Evolutionary conservation across 768 basidiomycete species (phyloP).

Genomic region (Amanita phalloides): DNA sequence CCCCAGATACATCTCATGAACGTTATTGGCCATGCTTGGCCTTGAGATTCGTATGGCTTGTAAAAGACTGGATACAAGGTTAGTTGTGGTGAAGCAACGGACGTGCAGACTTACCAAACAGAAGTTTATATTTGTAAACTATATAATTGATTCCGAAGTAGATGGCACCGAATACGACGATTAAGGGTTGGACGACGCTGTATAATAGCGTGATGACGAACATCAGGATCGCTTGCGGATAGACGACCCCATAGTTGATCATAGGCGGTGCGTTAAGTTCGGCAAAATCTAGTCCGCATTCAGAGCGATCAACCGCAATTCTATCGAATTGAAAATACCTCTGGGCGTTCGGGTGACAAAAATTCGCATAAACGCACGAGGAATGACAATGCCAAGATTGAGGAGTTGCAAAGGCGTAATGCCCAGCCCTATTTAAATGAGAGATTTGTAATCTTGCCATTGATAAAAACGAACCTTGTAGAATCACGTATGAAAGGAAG

Average conservation of each 20-base stretch:
- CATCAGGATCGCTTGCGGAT: slow-evolving; percentile 92
- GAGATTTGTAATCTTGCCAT: slow-evolving; percentile 4
- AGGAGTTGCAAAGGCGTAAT: slow-evolving; percentile 94
- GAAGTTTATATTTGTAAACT: slow-evolving; percentile 96
- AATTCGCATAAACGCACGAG: slow-evolving; percentile 60
- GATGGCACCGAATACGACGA: slow-evolving; percentile 88
- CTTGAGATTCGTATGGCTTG: slow-evolving; percentile 95
- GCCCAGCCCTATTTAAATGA: slow-evolving; percentile 50
- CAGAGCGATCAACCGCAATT: not conserved
- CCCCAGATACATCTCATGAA: slow-evolving; percentile 90
- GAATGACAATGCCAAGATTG: slow-evolving; percentile 82
- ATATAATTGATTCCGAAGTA: slow-evolving; percentile 96
- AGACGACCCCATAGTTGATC: slow-evolving; percentile 96
- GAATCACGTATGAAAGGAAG: slow-evolving; percentile 75
- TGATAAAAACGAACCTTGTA: slow-evolving; percentile 45
- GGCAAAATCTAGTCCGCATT: slow-evolving; percentile 63
- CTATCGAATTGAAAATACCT: slow-evolving; percentile 33
- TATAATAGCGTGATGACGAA: slow-evolving; percentile 94
- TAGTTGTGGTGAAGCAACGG: slow-evolving; percentile 1
- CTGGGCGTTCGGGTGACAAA: slow-evolving; percentile 85
- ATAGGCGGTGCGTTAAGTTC: slow-evolving; percentile 96
- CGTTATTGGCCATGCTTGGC: slow-evolving; percentile 96
- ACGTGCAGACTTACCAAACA: slow-evolving; percentile 60
- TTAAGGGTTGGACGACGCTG: slow-evolving; percentile 92
- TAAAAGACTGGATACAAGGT: slow-evolving; percentile 64